phyloP scores from a whole-genome alignment of 257 asterid species.

The Solanum acaule region DNA sequence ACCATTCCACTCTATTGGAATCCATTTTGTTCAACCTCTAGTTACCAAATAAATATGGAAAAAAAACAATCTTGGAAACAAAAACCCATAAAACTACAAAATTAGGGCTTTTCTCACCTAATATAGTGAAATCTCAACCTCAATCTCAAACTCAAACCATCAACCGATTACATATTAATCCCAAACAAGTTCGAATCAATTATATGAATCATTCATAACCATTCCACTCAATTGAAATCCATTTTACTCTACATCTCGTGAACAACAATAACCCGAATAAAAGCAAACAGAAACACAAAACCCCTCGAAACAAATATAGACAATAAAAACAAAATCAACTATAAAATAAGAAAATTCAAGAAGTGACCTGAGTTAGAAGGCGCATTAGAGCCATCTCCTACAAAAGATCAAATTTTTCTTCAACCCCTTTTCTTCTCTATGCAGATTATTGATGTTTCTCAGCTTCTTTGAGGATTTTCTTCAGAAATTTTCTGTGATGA shows the following conservation, averaged over 20 bases:
- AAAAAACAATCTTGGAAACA: not conserved
- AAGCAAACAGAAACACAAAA: not conserved
- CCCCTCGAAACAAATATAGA: not conserved
- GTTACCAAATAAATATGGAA: not conserved
- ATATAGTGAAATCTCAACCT: not conserved
- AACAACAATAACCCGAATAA: not conserved
- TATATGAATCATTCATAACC: not conserved
- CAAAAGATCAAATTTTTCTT: not conserved
- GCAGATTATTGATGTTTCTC: not conserved
- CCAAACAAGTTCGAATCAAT: not conserved
- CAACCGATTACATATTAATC: not conserved
- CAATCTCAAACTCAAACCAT: not conserved
- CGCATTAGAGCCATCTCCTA: conserved; percentile 50
- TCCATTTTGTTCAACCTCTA: not conserved
- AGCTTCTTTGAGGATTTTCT: not conserved
- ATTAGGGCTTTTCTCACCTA: conserved; percentile 23
- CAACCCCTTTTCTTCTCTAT: not conserved
- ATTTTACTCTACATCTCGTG: not conserved
- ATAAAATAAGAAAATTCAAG: not conserved
- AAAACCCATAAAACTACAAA: not conserved
- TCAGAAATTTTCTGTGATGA: not conserved
- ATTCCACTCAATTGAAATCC: not conserved
- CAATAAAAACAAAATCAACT: not conserved
- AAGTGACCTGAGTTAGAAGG: conserved; percentile 49
- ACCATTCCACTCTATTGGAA: not conserved